A percentile compares a stretch with the other conserved stretches of the same genome.
Evolutionary conservation across 1,284 basidiomycete genomes (phyloP).

Genomic region (Cryptococcus hybrid): DNA sequence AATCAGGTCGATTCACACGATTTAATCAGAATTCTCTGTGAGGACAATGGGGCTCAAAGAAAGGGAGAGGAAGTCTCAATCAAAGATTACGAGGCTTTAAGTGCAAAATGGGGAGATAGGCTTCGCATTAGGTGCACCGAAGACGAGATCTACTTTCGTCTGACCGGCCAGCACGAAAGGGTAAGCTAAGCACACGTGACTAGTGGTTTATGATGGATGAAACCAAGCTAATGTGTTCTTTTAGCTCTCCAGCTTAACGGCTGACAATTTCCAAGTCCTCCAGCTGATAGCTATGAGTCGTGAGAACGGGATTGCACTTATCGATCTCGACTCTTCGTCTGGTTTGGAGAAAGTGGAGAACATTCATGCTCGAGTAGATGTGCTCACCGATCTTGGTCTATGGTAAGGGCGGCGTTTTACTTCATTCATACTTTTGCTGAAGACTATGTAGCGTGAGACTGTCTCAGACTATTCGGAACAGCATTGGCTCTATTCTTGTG

Average conservation of each 20-base stretch:
- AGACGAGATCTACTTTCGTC: constrained; percentile 42
- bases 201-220: background rate
- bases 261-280: constrained; percentile 33
- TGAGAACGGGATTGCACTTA: constrained; percentile 30
- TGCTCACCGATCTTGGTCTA: constrained; percentile 31
- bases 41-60: background rate
- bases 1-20: background rate
- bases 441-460: too few relatives aligned
- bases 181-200: constrained; percentile 20
- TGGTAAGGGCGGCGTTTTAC: constrained; percentile 19
- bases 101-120: constrained; percentile 32
- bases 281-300: constrained; percentile 28
- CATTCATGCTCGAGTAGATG: constrained; percentile 41
- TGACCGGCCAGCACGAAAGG: constrained; percentile 37
- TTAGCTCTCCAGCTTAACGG: constrained; percentile 34
- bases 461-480: constrained; percentile 7
- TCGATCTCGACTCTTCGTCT: constrained; percentile 40
- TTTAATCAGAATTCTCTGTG: background rate
- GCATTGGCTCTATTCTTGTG: constrained; percentile 32
- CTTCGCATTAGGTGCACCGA: constrained; percentile 39
- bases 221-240: background rate
- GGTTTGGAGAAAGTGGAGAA: constrained; percentile 33
- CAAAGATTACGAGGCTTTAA: constrained; percentile 22
- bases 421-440: too few relatives aligned
- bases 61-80: background rate